Evolutionary conservation across 805 yeast species (phyloP).

Genomic region (Isabelozyma pseudorhagii): DNA sequence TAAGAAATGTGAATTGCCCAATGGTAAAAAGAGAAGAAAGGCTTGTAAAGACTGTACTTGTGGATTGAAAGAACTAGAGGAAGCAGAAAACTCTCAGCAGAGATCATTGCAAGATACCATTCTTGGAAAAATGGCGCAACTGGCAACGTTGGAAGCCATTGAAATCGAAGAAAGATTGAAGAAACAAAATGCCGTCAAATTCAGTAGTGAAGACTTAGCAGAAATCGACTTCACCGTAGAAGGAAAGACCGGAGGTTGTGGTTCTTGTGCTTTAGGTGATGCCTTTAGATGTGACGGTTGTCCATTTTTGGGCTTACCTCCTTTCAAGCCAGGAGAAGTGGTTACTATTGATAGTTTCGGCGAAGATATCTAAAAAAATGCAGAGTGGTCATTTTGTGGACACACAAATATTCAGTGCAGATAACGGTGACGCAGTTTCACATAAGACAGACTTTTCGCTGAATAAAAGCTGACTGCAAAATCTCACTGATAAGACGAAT

Average conservation of each 20-base stretch:
- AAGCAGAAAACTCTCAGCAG: constrained; percentile 49
- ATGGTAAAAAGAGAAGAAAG: constrained; percentile 67
- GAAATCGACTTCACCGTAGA: constrained; percentile 96
- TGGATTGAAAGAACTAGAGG: constrained; percentile 89
- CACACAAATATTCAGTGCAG: too few relatives aligned
- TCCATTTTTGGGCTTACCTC: constrained; percentile 95
- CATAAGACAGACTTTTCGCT: too few relatives aligned
- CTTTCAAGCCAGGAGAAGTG: constrained; percentile 96
- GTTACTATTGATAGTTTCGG: constrained; percentile 72
- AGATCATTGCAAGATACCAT: constrained; percentile 43
- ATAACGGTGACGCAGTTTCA: too few relatives aligned
- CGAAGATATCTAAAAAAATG: constrained; percentile 57
- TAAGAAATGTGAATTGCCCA: constrained; percentile 50
- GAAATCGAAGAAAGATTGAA: constrained; percentile 49
- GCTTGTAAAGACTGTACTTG: constrained; percentile 99
- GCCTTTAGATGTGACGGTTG: constrained; percentile 98
- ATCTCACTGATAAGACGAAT: too few relatives aligned
- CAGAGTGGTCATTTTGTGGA: too few relatives aligned
- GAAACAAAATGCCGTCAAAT: constrained; percentile 38
- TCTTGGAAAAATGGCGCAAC: constrained; percentile 46
- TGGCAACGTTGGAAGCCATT: constrained; percentile 53
- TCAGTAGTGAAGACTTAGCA: constrained; percentile 66
- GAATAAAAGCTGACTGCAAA: background rate
- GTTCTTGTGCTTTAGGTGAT: constrained; percentile 95
- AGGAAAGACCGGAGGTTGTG: constrained; percentile 97